Conservation (phyloP, 208 protist species). For the Herpetomonas tarakana region DNA sequence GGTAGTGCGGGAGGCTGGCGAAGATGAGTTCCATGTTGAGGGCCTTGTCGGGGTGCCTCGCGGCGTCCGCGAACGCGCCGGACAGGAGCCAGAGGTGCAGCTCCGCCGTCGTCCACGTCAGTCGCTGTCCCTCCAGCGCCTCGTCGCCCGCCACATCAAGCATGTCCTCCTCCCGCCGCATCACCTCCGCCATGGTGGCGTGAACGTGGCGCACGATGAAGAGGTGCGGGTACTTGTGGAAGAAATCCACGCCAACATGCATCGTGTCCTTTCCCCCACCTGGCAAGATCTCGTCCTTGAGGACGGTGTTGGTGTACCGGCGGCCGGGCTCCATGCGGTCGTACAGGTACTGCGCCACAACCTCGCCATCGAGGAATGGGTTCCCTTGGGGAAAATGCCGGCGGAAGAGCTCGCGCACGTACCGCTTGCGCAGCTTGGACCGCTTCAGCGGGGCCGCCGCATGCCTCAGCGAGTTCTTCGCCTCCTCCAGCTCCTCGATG, state of each 20-base stretch:
- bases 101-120: background rate
- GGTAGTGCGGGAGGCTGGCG: background rate
- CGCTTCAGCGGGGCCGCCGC: slow-evolving; percentile 8
- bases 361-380: slow-evolving; percentile 26
- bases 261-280: slow-evolving; percentile 22
- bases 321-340: slow-evolving; percentile 22
- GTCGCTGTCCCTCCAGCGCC: background rate
- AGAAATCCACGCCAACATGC: slow-evolving; percentile 34
- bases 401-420: slow-evolving; percentile 29
- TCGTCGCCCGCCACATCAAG: slow-evolving; percentile 14
- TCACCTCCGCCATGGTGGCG: slow-evolving; percentile 24
- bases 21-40: background rate
- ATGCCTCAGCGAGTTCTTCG: slow-evolving; percentile 7
- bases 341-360: slow-evolving; percentile 30
- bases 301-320: slow-evolving; percentile 11
- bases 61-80: background rate
- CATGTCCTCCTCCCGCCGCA: slow-evolving; percentile 26
- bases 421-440: slow-evolving; percentile 15
- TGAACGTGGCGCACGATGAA: slow-evolving; percentile 27
- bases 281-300: slow-evolving; percentile 19
- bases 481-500: slow-evolving; percentile 1
- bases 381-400: slow-evolving; percentile 29
- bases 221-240: slow-evolving; percentile 25
- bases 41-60: background rate
- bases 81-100: background rate